Evolutionary conservation across 495 filamentous ascomycete species (phyloP).

Genomic region (Penicillium simplicissimum): DNA sequence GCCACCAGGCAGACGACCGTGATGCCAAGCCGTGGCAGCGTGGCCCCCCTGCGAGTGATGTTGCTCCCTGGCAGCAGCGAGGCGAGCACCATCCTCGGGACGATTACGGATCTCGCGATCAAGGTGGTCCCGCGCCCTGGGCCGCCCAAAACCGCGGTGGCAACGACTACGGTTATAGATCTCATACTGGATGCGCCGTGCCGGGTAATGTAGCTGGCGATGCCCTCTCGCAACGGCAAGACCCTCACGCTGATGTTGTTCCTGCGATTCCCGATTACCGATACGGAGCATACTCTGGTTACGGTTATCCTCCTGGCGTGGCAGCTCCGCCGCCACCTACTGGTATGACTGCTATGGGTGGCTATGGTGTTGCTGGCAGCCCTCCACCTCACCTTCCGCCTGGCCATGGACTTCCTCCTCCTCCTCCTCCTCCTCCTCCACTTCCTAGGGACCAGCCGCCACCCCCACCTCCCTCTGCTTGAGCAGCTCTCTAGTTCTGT

Average conservation of each 20-base stretch:
- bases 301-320: conserved; percentile 54
- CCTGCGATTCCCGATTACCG: conserved; percentile 55
- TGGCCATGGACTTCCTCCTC: conserved; percentile 66
- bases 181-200: conserved; percentile 34
- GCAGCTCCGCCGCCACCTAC: conserved; percentile 69
- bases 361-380: conserved; percentile 49
- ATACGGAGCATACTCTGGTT: conserved; percentile 55
- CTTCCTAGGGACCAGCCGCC: conserved; percentile 72
- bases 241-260: conserved; percentile 48
- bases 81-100: conserved; percentile 55
- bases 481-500: conserved; percentile 13
- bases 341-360: conserved; percentile 66
- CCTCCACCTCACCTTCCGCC: conserved; percentile 57
- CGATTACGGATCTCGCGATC: conserved; percentile 51
- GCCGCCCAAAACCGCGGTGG: conserved; percentile 48
- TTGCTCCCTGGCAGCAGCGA: conserved; percentile 73
- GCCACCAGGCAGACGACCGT: conserved; percentile 51
- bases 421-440: too few species aligned
- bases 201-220: conserved; percentile 28
- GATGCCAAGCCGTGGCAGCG: conserved; percentile 88
- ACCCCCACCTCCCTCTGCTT: conserved; percentile 66
- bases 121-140: conserved; percentile 54
- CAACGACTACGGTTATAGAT: conserved; percentile 54
- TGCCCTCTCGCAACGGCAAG: conserved; percentile 67
- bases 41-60: conserved; percentile 70